These are phyloP conservation scores for Candida michaelii DNA, from an alignment of 805 yeast species.

Conservation along the genomic window DNA sequence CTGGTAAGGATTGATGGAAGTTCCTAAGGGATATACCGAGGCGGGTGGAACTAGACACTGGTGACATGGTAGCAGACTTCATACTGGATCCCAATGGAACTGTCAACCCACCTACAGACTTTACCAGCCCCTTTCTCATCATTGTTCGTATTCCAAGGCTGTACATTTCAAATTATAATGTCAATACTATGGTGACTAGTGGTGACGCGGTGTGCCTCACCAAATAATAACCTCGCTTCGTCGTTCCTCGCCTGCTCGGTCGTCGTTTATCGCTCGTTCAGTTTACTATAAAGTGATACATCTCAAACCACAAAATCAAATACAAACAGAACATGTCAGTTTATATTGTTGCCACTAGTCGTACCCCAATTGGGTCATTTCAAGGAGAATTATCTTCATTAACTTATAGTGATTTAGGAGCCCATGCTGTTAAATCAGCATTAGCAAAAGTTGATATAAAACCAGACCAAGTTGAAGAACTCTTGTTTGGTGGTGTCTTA, in stretches of 20 bases:
- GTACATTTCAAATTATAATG: no score
- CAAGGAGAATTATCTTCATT: slow-evolving; percentile 79
- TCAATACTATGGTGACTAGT: background rate
- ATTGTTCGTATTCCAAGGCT: background rate
- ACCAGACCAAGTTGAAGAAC: slow-evolving; percentile 80
- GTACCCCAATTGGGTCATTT: slow-evolving; percentile 96
- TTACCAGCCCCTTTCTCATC: no score
- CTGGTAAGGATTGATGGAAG: background rate
- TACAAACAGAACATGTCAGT: slow-evolving; percentile 37
- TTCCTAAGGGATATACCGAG: no score
- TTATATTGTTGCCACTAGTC: slow-evolving; percentile 85
- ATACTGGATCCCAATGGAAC: no score
- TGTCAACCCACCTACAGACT: no score
- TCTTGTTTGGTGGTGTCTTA: slow-evolving; percentile 88
- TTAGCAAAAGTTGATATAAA: slow-evolving; percentile 74
- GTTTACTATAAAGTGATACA: slow-evolving; percentile 2
- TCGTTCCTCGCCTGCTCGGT: background rate
- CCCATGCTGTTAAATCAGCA: slow-evolving; percentile 89
- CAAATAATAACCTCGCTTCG: slow-evolving; percentile 4
- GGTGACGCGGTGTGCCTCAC: slow-evolving; percentile 1
- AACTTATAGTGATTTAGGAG: slow-evolving; percentile 82
- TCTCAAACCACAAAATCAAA: background rate
- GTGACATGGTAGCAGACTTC: no score
- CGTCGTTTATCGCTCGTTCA: slow-evolving; percentile 1
- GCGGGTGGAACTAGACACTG: no score